Evolutionary conservation across 768 basidiomycete genomes (phyloP).

Genomic region (Termitomyces sp.): DNA sequence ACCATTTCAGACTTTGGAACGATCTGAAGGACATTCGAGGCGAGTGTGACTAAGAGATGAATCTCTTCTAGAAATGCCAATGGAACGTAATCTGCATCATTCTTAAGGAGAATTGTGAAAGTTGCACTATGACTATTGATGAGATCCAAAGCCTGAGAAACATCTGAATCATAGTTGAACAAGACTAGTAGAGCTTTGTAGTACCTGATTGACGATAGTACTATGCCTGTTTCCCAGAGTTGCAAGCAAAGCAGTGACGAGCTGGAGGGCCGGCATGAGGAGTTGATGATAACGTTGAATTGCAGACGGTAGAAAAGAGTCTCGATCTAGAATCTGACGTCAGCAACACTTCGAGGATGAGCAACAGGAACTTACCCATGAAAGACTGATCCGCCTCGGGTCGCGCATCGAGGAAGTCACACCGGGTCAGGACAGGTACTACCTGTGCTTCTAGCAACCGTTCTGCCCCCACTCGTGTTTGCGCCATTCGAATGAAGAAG

Average conservation of each 20-base stretch:
- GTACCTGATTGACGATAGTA: constrained; percentile 65
- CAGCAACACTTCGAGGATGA: background rate
- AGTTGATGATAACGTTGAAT: constrained; percentile 89
- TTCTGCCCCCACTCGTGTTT: constrained; percentile 81
- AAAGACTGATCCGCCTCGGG: constrained; percentile 81
- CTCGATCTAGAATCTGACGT: constrained; percentile 49
- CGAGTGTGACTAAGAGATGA: constrained; percentile 70
- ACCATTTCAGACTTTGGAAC: constrained; percentile 79
- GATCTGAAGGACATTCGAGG: constrained; percentile 60
- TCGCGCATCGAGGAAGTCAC: constrained; percentile 81
- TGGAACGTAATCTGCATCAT: constrained; percentile 56
- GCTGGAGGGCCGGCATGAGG: constrained; percentile 80
- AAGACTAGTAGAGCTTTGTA: background rate
- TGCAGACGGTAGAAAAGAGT: constrained; percentile 84
- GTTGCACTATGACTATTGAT: constrained; percentile 80
- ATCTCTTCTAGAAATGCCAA: constrained; percentile 72
- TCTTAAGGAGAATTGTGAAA: constrained; percentile 75
- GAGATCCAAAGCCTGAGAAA: constrained; percentile 67
- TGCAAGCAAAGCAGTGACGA: constrained; percentile 70
- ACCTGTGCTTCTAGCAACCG: constrained; percentile 74
- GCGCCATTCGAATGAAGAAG: constrained; percentile 77
- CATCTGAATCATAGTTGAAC: background rate
- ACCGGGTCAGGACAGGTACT: constrained; percentile 68
- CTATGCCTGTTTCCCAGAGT: constrained; percentile 68
- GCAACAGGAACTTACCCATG: constrained; percentile 51